Percentiles rank a stretch among this genome's conserved stretches.
Evolutionary conservation across 1,284 basidiomycete species (phyloP).

Genomic region (Trametes polyzona): DNA sequence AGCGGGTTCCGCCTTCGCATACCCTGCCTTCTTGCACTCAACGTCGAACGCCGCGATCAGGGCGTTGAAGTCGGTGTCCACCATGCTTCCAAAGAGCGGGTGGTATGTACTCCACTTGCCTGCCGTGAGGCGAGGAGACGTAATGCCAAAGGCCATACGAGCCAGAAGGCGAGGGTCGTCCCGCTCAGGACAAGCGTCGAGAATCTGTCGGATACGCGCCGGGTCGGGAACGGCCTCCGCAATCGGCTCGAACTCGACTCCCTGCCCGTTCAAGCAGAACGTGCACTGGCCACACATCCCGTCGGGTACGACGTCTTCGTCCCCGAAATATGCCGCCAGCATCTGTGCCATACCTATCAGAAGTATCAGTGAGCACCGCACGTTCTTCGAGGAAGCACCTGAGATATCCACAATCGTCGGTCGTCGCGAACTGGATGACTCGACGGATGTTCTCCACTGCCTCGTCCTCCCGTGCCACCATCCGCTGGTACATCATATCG

Average conservation of each 20-base stretch:
- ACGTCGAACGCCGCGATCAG: slow-evolving; percentile 43
- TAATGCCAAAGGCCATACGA: slow-evolving; percentile 54
- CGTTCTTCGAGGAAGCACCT: neutral
- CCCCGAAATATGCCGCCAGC: slow-evolving; percentile 52
- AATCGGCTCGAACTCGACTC: slow-evolving; percentile 40
- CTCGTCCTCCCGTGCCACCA: slow-evolving; percentile 47
- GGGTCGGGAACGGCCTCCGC: slow-evolving; percentile 37
- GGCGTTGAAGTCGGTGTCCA: slow-evolving; percentile 41
- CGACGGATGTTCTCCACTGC: slow-evolving; percentile 45
- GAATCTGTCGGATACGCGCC: slow-evolving; percentile 41
- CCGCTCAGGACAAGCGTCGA: slow-evolving; percentile 48
- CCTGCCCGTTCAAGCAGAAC: slow-evolving; percentile 46
- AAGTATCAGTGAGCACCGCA: neutral
- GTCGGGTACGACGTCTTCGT: slow-evolving; percentile 45
- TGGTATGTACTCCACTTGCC: slow-evolving; percentile 45
- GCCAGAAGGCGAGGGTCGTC: slow-evolving; percentile 55
- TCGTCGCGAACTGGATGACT: slow-evolving; percentile 49
- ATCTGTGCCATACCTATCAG: slow-evolving; percentile 47
- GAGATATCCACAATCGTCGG: slow-evolving; percentile 45
- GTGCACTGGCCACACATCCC: slow-evolving; percentile 50
- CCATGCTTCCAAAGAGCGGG: slow-evolving; percentile 48
- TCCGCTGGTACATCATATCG: slow-evolving; percentile 41
- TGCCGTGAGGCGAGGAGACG: slow-evolving; percentile 48
- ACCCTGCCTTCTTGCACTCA: slow-evolving; percentile 44
- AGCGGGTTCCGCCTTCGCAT: slow-evolving; percentile 27